Evolutionary conservation across 2,329 filamentous ascomycete species (phyloP).

Genomic region (Colletotrichum tanaceti): DNA sequence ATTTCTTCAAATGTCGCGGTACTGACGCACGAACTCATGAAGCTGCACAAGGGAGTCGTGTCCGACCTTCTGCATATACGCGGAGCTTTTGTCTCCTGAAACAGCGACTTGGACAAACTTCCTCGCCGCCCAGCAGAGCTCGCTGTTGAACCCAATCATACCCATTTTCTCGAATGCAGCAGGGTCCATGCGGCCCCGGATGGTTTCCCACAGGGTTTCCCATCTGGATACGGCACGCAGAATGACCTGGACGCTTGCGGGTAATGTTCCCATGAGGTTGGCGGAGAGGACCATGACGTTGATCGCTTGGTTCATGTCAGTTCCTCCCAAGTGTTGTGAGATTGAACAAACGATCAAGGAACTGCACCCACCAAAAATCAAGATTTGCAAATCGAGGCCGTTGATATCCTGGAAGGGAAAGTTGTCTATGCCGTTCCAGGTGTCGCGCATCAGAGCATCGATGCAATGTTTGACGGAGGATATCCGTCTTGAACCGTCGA

Average conservation of each 20-base stretch:
- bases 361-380: conserved; percentile 28
- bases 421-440: conserved; percentile 33
- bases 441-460: conserved; percentile 42
- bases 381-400: conserved; percentile 27
- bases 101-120: conserved; percentile 32
- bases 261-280: conserved; percentile 39
- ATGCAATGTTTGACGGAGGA: conserved; percentile 40
- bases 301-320: conserved; percentile 24
- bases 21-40: conserved; percentile 34
- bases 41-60: conserved; percentile 34
- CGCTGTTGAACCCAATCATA: conserved; percentile 33
- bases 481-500: conserved; percentile 10
- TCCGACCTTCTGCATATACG: conserved; percentile 36
- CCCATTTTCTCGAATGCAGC: conserved; percentile 12
- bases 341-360: no score
- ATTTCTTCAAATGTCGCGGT: conserved; percentile 6
- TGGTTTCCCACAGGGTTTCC: conserved; percentile 42
- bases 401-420: conserved; percentile 35
- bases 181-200: conserved; percentile 5
- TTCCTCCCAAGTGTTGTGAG: neutral
- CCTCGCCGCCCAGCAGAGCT: conserved; percentile 35
- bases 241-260: conserved; percentile 24
- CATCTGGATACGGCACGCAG: conserved; percentile 42
- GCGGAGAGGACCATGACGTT: conserved; percentile 35
- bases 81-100: conserved; percentile 30